Base-by-base conservation (phyloP, 163 green algal species). In the Scenedesmus sp. region DNA sequence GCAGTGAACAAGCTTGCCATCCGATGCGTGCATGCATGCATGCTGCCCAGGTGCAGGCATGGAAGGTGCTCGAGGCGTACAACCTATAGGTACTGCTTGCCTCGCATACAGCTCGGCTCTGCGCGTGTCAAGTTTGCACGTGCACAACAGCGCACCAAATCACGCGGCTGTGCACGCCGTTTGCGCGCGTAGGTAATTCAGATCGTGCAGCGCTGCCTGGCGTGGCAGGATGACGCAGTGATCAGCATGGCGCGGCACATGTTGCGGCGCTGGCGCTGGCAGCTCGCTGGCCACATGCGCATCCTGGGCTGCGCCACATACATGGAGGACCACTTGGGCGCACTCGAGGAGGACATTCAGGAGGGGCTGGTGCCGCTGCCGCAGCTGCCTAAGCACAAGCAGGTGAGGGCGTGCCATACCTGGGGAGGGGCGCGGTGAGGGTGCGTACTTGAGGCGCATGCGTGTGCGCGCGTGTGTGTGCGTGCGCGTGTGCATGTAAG, bases 251-350 rank as follows among this genome's bases (percentile, higher is more conserved):
- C 88, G n/a, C 59, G 42, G 33, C 81, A 80, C 68, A 65, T 92
- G 88, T 68, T 92, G 49, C 56, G 59, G 16, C 88, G 81, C 68
- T 92, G 88, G 88, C 26, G 49, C 9, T 83, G 80, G 81, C 81
- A 85, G 88, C 56, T 92, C 44, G 81, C 68, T 20, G 88, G 88
- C 2, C 88, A 92, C 81, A 61, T 89, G 81, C 88, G 89, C 18
- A 46, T 89, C 46, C 65, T 89, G 44, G 65, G 13, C 7, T 68
- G n/a, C 35, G 61, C 61, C 46, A 81, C 46, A 2, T 92, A 92
- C 82, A 88, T 92, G 68, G 81, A 84, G 44, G 88, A 92, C 43
- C 81, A 83, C 42, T 16, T 78, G 4, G 88, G 42, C 33, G 61
- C 37, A 24, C n/a, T 92, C 13, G 88, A 92, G 43, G 56, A 84